phyloP scores from a whole-genome alignment of 2,329 filamentous ascomycete genomes.

The Bretziella fagacearum region DNA sequence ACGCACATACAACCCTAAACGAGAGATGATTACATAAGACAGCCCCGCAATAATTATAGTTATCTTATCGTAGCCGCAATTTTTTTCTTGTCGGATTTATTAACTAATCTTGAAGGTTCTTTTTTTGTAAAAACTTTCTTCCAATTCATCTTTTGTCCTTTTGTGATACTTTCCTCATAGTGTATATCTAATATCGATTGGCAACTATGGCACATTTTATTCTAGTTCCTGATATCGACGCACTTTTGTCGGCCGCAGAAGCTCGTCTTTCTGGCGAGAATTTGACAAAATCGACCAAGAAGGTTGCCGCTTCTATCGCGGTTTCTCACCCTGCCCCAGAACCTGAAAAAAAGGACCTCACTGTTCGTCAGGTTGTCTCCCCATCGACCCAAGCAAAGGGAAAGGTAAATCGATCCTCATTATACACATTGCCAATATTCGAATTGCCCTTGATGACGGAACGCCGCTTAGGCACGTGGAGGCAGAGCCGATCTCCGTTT shows the following conservation, averaged over 20 bases:
- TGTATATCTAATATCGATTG: background rate
- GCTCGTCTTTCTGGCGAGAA: slow-evolving; percentile 4
- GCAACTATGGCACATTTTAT: slow-evolving; percentile 4
- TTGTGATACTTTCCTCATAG: background rate
- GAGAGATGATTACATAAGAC: background rate
- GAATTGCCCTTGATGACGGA: slow-evolving; percentile 25
- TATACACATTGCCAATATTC: slow-evolving; percentile 10
- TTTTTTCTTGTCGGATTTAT: slow-evolving; percentile 5
- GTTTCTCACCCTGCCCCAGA: background rate
- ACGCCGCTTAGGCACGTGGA: slow-evolving; percentile 24
- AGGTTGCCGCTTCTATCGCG: slow-evolving; percentile 3
- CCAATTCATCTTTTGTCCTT: background rate
- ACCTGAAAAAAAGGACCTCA: slow-evolving; percentile 1
- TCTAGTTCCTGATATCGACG: slow-evolving; percentile 18
- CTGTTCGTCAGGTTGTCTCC: slow-evolving; percentile 7
- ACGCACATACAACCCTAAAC: background rate
- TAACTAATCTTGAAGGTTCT: background rate
- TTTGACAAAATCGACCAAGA: slow-evolving; percentile 3
- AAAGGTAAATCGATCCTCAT: slow-evolving; percentile 18
- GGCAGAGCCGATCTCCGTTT: slow-evolving; percentile 25
- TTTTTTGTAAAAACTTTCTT: background rate
- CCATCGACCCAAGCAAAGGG: slow-evolving; percentile 17
- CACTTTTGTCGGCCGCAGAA: slow-evolving; percentile 17
- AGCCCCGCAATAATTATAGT: background rate
- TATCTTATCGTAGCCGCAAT: too few species aligned